Evolutionary conservation across 75 land plant species (phyloP), one percentile per base, ranked within the genome.

Genomic region (Cryptomeria japonica): DNA sequence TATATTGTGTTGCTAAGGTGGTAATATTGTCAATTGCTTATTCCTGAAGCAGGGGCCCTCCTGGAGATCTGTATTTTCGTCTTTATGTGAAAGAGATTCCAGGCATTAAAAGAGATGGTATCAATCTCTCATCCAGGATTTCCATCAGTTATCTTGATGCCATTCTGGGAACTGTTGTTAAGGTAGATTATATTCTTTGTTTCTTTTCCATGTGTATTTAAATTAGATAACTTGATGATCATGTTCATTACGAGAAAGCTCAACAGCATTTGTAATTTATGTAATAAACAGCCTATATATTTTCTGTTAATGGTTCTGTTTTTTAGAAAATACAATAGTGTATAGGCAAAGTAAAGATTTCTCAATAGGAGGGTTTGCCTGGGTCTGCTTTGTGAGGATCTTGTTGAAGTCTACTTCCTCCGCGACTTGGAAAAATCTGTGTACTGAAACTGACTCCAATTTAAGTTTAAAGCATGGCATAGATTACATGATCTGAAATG

Each of bases 11-110:
- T 25, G 84, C 12, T 44, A 9, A 80, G 22, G 84, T 82, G 46
- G 47, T 82, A 82, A 46, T 12, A 31, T 82, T n/a, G 51, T 49
- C n/a, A 9, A 46, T 82, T 75, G 42, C 28, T 82, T 82, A 46
- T 86, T 31, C 51, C 76, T 89, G 76, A 38, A 61, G 84, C 93
- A 98, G 99, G 88, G 99, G 97, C 6, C 99, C 96, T 76, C 88
- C 97, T 53, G 99, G 99, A 85, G 99, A 98, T 91, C 97, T 98
- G 87, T 98, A 92, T 92, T 95, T 97, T n/a, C 95, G 90, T 78
- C 94, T 97, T 83, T 94, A 92, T 89, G 93, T 96, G 77, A 90
- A 93, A 93, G 99, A 97, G 91, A 90, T 97, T 80, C 93, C 93
- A 51, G 97, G 94, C 76, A 94, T 98, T 41, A 90, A 93, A 91